Percentiles rank a stretch among this genome's conserved stretches.
Evolutionary conservation across 768 basidiomycete genomes (phyloP).

Genomic region (Suillus luteus): DNA sequence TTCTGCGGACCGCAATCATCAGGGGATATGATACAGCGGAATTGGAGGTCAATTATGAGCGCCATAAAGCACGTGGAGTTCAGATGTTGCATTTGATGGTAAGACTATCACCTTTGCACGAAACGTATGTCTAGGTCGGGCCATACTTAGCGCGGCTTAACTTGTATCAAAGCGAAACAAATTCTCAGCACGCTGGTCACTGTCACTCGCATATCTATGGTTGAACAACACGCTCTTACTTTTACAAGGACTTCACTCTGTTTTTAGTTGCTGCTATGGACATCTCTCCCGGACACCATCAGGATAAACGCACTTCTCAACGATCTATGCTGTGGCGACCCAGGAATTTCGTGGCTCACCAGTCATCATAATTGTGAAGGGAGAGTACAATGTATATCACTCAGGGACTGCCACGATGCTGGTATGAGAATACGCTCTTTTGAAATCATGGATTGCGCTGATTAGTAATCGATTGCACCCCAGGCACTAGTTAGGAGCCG

Average conservation of each 20-base stretch:
- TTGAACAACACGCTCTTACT: slow-evolving; percentile 78
- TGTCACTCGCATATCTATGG: slow-evolving; percentile 60
- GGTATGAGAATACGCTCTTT: background rate
- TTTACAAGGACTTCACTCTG: slow-evolving; percentile 64
- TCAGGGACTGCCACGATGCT: background rate
- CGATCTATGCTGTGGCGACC: slow-evolving; percentile 40
- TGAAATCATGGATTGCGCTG: background rate
- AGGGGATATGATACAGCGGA: slow-evolving; percentile 25
- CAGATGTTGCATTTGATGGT: slow-evolving; percentile 50
- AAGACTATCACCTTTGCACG: slow-evolving; percentile 18
- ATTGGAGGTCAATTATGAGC: slow-evolving; percentile 55
- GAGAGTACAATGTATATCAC: background rate
- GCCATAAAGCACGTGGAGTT: slow-evolving; percentile 42
- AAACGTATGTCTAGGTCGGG: background rate
- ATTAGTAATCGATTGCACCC: background rate
- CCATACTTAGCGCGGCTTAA: background rate
- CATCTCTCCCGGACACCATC: slow-evolving; percentile 55
- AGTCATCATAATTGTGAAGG: background rate
- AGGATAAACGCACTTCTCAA: slow-evolving; percentile 53
- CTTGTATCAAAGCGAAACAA: background rate
- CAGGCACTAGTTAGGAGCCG: background rate
- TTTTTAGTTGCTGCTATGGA: slow-evolving; percentile 49
- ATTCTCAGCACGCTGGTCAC: background rate
- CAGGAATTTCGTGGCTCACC: slow-evolving; percentile 32
- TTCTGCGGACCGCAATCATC: slow-evolving; percentile 20